phyloP scores from a whole-genome alignment of 2,329 filamentous ascomycete genomes.

The Dothistroma pini region DNA sequence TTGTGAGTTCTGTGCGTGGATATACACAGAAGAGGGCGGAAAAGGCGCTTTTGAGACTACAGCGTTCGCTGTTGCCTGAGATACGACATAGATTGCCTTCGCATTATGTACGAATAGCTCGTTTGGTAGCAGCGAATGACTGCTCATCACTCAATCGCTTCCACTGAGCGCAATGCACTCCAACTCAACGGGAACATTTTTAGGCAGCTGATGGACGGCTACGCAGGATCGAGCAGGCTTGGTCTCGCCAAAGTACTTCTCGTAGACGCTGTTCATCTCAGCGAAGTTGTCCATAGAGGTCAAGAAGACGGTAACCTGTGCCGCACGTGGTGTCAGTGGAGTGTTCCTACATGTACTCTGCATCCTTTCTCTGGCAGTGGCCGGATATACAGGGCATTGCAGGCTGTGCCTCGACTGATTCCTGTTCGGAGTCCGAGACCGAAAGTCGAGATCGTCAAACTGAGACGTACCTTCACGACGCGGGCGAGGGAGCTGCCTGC shows the following conservation, averaged over 20 bases:
- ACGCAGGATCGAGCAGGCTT: constrained; percentile 89
- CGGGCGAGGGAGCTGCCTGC: constrained; percentile 73
- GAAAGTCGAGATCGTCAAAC: background rate
- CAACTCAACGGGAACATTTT: constrained; percentile 84
- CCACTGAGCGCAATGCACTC: constrained; percentile 68
- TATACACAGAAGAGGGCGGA: background rate
- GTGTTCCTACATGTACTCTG: background rate
- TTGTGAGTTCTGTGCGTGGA: background rate
- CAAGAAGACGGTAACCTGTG: constrained; percentile 66
- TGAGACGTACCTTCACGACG: constrained; percentile 70
- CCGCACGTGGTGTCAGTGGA: background rate
- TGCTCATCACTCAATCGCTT: constrained; percentile 4
- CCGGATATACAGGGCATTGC: background rate
- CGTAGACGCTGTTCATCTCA: constrained; percentile 78
- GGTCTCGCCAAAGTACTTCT: constrained; percentile 68
- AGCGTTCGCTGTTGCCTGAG: background rate
- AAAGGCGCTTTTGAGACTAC: background rate
- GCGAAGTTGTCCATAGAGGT: constrained; percentile 87
- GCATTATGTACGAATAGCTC: constrained; percentile 1
- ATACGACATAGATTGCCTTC: background rate
- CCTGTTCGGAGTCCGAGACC: background rate
- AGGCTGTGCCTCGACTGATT: background rate
- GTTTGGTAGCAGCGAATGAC: background rate
- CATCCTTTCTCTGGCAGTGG: background rate
- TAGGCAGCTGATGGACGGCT: constrained; percentile 82